phyloP scores from a whole-genome alignment of 441 rosid genomes.

The Populus hybrid region DNA sequence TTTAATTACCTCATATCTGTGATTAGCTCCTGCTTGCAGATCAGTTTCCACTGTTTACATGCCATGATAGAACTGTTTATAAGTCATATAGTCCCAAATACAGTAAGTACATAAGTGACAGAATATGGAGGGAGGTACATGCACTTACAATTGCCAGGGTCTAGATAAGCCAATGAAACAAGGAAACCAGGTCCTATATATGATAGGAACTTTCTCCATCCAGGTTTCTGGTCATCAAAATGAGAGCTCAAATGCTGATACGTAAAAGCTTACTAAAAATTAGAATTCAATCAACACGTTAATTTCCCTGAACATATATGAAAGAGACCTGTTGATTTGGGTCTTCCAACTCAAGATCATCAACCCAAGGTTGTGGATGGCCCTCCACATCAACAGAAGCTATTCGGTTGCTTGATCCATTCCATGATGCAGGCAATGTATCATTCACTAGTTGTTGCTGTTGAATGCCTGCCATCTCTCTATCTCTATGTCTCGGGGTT shows the following conservation, averaged over 20 bases:
- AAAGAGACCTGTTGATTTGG: conserved; percentile 11
- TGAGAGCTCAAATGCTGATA: no score
- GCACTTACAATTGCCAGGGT: conserved; percentile 59
- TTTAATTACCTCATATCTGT: conserved; percentile 42
- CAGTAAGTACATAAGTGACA: neutral
- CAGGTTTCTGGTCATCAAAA: conserved; percentile 34
- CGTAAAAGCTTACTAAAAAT: no score
- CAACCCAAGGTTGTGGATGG: conserved; percentile 2
- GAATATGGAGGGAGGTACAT: neutral
- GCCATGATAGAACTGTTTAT: neutral
- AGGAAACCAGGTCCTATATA: conserved; percentile 66
- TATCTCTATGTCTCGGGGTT: neutral
- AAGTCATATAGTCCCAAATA: neutral
- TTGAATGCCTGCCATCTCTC: conserved; percentile 22
- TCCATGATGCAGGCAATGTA: conserved; percentile 15
- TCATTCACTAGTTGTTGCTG: conserved; percentile 11
- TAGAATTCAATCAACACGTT: neutral
- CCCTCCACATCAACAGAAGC: conserved; percentile 24
- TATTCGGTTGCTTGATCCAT: conserved; percentile 33
- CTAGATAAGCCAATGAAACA: conserved; percentile 63
- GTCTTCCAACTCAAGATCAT: conserved; percentile 4
- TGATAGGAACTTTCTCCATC: conserved; percentile 51
- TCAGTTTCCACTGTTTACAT: conserved; percentile 58
- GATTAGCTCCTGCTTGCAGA: conserved; percentile 64
- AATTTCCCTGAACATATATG: neutral